phyloP scores from a whole-genome alignment of 2,329 filamentous ascomycete genomes.

The Penicillium hordei region DNA sequence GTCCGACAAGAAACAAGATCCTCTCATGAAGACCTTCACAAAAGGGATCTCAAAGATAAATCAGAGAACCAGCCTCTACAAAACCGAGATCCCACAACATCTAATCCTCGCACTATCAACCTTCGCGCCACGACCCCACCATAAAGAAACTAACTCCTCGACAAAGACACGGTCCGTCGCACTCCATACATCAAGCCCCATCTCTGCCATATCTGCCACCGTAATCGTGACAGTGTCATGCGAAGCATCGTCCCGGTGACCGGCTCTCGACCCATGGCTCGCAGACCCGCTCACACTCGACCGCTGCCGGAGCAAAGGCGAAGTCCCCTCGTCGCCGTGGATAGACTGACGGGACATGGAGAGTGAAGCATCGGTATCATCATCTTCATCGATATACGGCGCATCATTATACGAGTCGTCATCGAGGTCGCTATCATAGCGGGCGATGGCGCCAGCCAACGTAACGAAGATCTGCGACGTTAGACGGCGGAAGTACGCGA shows the following conservation, averaged over 20 bases:
- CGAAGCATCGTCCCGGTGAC: constrained; percentile 3
- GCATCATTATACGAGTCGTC: constrained; percentile 16
- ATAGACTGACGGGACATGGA: constrained; percentile 28
- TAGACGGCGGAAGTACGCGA: constrained; percentile 52
- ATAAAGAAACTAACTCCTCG: constrained; percentile 46
- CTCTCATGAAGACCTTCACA: not conserved
- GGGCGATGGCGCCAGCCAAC: constrained; percentile 44
- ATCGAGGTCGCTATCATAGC: constrained; percentile 35
- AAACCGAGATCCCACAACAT: constrained; percentile 50
- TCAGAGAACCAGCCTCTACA: constrained; percentile 28
- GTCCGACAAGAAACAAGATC: not conserved
- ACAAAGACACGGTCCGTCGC: constrained; percentile 48
- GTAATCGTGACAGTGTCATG: constrained; percentile 39
- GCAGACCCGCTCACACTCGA: constrained; percentile 9
- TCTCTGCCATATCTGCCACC: constrained; percentile 47
- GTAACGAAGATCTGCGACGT: constrained; percentile 49
- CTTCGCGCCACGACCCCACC: constrained; percentile 47
- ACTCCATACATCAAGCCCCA: constrained; percentile 53
- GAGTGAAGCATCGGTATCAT: constrained; percentile 24
- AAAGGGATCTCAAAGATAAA: not conserved
- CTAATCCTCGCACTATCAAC: constrained; percentile 47
- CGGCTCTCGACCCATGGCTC: not conserved
- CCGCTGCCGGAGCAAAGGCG: constrained; percentile 28
- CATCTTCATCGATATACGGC: constrained; percentile 27
- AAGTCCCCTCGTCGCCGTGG: constrained; percentile 29